Evolutionary conservation across 108 stramenopile species (phyloP).

Genomic region (Nitzschia sp.): DNA sequence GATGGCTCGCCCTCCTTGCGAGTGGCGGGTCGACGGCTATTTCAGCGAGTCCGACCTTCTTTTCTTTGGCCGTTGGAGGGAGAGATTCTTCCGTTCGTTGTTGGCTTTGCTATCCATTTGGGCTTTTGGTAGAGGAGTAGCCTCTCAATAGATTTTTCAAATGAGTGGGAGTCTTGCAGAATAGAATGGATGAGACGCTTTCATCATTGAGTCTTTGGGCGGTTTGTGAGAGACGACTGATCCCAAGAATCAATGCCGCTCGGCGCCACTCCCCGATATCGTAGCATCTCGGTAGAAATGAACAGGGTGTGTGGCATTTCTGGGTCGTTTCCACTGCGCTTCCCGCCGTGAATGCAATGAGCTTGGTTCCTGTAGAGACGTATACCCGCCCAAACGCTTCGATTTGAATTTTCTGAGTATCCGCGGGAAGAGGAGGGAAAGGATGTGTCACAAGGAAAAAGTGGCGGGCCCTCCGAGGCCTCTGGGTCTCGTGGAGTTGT

Average conservation of each 20-base stretch:
- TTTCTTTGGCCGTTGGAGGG: neutral
- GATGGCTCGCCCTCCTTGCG: neutral
- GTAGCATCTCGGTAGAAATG: neutral
- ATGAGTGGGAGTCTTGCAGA: neutral
- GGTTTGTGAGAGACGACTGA: conserved; percentile 2
- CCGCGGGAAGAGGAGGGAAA: neutral
- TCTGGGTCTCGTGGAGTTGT: neutral
- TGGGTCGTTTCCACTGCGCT: neutral
- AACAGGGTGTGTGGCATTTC: neutral
- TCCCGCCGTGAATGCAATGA: neutral
- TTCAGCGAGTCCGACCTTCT: no score
- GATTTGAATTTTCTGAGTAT: conserved; percentile 1
- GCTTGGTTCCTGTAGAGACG: neutral
- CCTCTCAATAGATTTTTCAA: neutral
- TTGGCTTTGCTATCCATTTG: no score
- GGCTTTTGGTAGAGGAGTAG: no score
- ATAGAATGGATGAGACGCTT: neutral
- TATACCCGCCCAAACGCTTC: neutral
- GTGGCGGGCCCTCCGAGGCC: neutral
- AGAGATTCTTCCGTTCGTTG: neutral
- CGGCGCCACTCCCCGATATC: neutral
- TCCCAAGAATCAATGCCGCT: conserved; percentile 6
- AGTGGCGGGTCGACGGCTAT: neutral
- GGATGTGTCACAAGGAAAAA: neutral
- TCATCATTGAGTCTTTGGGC: neutral